phyloP scores from a whole-genome alignment of 441 rosid genomes.

The Brassica hybrid region DNA sequence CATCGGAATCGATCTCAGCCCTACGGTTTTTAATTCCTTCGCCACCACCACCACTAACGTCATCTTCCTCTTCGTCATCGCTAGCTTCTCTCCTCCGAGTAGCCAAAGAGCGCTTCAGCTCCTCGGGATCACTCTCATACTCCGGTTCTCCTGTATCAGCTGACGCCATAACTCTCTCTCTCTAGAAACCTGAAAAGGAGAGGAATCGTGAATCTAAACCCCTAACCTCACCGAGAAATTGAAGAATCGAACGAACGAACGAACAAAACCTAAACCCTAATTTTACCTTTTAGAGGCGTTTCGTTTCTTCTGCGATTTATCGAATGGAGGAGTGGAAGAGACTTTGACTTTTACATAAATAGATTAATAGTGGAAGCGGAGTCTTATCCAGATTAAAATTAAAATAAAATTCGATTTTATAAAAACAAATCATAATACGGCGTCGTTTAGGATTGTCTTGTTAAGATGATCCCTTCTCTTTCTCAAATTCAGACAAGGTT shows the following conservation, averaged over 20 bases:
- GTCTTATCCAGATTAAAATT: slow-evolving; percentile 8
- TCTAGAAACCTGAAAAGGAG: slow-evolving; percentile 23
- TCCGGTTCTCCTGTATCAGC: slow-evolving; percentile 64
- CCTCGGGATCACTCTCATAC: slow-evolving; percentile 96
- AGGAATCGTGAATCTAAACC: slow-evolving; percentile 9
- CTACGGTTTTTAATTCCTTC: slow-evolving; percentile 48
- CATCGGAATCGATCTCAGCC: slow-evolving; percentile 61
- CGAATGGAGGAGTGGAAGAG: slow-evolving; percentile 10
- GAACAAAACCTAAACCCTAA: slow-evolving; percentile 31
- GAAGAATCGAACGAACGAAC: not conserved
- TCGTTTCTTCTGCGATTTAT: slow-evolving; percentile 15
- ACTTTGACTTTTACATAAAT: not conserved
- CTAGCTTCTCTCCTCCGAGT: slow-evolving; percentile 85
- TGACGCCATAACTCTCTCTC: slow-evolving; percentile 49
- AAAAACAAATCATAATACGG: no score
- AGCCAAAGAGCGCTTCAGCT: slow-evolving; percentile 66
- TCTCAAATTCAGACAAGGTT: no score
- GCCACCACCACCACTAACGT: slow-evolving; percentile 8
- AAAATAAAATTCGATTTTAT: not conserved
- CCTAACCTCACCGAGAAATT: not conserved
- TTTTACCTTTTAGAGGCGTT: slow-evolving; percentile 27
- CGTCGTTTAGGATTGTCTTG: no score
- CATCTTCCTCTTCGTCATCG: slow-evolving; percentile 72
- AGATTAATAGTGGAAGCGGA: not conserved
- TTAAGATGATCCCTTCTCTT: no score